phyloP scores from a whole-genome alignment of 2,329 filamentous ascomycete genomes.

The Helicocarpus griseus region DNA sequence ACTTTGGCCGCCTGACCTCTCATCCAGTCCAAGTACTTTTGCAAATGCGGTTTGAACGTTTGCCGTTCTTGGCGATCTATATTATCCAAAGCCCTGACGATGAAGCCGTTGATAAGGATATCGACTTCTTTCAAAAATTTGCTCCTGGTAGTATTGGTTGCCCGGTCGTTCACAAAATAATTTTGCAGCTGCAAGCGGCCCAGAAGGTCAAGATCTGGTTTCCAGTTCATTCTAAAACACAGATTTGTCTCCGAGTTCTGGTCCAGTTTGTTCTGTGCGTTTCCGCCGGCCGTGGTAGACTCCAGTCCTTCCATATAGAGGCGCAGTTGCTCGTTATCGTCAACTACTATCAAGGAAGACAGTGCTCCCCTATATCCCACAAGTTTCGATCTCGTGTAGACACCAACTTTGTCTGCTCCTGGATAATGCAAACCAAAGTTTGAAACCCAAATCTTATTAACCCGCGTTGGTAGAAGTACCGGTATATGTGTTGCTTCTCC shows the following conservation, averaged over 20 bases:
- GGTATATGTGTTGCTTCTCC: neutral
- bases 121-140: neutral
- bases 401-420: neutral
- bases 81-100: neutral
- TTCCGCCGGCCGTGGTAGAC: neutral
- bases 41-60: neutral
- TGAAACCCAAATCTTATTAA: neutral
- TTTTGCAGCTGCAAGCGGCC: neutral
- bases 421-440: neutral
- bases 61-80: neutral
- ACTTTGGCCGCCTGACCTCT: neutral
- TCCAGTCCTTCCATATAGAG: neutral
- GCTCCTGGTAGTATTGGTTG: neutral
- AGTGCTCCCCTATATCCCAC: neutral
- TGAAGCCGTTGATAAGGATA: neutral
- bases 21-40: conserved; percentile 3
- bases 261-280: neutral
- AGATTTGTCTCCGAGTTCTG: neutral
- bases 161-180: neutral
- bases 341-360: neutral
- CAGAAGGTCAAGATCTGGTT: neutral
- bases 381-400: neutral
- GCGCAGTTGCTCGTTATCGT: neutral
- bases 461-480: neutral
- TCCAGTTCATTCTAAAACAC: neutral